phyloP scores from a whole-genome alignment of 176 grass and related monocot species.

The Elymus sibiricus region DNA sequence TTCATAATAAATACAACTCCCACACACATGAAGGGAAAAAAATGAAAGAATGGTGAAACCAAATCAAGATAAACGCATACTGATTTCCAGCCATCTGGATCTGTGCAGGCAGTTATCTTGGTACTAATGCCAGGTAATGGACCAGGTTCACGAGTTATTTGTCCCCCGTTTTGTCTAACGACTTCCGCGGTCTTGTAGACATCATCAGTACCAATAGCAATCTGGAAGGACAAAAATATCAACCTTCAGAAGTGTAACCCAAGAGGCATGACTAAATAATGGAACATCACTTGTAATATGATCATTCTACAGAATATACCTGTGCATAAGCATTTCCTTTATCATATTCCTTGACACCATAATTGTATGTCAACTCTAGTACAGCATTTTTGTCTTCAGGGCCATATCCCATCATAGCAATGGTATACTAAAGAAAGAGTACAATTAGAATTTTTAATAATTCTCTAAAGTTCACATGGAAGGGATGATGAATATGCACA shows the following conservation, averaged over 20 bases:
- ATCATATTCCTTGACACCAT: constrained; percentile 78
- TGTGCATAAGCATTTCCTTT: constrained; percentile 98
- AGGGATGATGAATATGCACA: constrained; percentile 7
- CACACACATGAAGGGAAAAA: not conserved
- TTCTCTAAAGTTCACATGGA: not conserved
- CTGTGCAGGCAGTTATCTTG: constrained; percentile 86
- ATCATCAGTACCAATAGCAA: constrained; percentile 97
- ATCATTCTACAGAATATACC: constrained; percentile 42
- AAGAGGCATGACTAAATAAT: not conserved
- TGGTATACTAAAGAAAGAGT: constrained; percentile 57
- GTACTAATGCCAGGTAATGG: constrained; percentile 93
- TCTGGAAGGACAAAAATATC: constrained; percentile 45
- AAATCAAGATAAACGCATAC: constrained; percentile 48
- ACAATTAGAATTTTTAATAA: not conserved
- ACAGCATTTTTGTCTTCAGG: constrained; percentile 96
- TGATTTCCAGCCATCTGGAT: constrained; percentile 98
- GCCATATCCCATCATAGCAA: constrained; percentile 99
- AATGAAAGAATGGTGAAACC: not conserved
- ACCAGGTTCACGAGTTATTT: constrained; percentile 82
- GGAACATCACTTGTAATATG: not conserved
- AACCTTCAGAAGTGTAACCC: not conserved
- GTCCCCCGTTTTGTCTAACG: constrained; percentile 66
- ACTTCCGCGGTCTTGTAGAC: constrained; percentile 93
- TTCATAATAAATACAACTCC: constrained; percentile 4
- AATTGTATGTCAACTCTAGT: constrained; percentile 94